A percentile compares a stretch with the other conserved stretches of the same genome.
phyloP scores from a whole-genome alignment of 768 basidiomycete species.

The Pulveroboletus ravenelii region DNA sequence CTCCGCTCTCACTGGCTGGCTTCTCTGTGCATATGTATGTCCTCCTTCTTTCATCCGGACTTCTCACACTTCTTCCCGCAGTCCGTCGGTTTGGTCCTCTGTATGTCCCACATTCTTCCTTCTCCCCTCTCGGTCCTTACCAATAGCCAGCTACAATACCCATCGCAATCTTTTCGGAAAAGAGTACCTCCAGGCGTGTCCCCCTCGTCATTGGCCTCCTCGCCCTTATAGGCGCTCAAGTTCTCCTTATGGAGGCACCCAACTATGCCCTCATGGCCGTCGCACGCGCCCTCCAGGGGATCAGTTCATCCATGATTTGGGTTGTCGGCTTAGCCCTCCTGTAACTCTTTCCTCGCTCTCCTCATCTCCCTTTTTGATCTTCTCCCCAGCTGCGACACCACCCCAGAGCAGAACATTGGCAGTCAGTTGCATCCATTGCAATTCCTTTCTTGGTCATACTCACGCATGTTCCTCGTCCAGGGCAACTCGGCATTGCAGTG shows the following conservation, averaged over 20 bases:
- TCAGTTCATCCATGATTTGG: conserved; percentile 60
- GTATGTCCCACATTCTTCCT: conserved; percentile 31
- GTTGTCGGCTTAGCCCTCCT: conserved; percentile 56
- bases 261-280: conserved; percentile 53
- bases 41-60: background rate
- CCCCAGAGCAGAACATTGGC: conserved; percentile 45
- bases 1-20: conserved; percentile 54
- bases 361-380: conserved; percentile 6
- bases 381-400: conserved; percentile 48
- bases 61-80: conserved; percentile 20
- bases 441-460: background rate
- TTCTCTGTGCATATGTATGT: conserved; percentile 55
- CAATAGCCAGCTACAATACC: conserved; percentile 46
- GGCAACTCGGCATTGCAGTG: conserved; percentile 60
- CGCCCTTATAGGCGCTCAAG: conserved; percentile 48
- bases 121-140: conserved; percentile 1
- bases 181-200: conserved; percentile 38
- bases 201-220: conserved; percentile 51
- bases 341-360: conserved; percentile 28
- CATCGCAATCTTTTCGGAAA: conserved; percentile 53
- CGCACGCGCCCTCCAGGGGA: conserved; percentile 55
- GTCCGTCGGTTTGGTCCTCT: conserved; percentile 54
- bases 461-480: conserved; percentile 25
- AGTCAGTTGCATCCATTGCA: conserved; percentile 33
- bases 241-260: conserved; percentile 61